Evolutionary conservation across 2,329 filamentous ascomycete species (phyloP).

Genomic region (Arthroderma sp.): DNA sequence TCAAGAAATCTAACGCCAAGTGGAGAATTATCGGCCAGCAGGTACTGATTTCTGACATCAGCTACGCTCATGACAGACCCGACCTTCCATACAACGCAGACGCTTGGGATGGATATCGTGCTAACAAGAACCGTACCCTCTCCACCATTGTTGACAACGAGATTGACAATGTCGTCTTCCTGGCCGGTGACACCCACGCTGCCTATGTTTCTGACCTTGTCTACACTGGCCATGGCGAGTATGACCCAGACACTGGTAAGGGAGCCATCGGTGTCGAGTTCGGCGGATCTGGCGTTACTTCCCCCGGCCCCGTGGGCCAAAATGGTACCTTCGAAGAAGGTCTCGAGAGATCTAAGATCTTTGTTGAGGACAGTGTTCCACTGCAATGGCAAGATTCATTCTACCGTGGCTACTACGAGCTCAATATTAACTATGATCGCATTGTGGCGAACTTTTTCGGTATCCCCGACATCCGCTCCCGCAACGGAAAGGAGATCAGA

Average conservation of each 20-base stretch:
- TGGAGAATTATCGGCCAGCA: constrained; percentile 53
- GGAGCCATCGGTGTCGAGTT: constrained; percentile 51
- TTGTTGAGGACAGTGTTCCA: constrained; percentile 44
- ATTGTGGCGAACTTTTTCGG: constrained; percentile 53
- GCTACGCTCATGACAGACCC: constrained; percentile 17
- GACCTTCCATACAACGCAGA: constrained; percentile 39
- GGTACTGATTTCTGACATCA: constrained; percentile 17
- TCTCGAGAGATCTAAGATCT: constrained; percentile 33
- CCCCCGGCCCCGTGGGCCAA: constrained; percentile 44
- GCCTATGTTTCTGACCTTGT: constrained; percentile 50
- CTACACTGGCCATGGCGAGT: constrained; percentile 41
- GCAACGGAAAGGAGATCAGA: constrained; percentile 4
- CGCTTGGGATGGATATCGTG: constrained; percentile 52
- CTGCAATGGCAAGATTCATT: constrained; percentile 62
- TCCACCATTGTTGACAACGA: constrained; percentile 52
- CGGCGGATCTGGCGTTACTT: constrained; percentile 54
- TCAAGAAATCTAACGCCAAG: constrained; percentile 48
- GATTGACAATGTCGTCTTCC: constrained; percentile 60
- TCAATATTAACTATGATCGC: constrained; percentile 44
- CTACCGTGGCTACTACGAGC: constrained; percentile 60
- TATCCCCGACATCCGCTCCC: constrained; percentile 6
- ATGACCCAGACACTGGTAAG: constrained; percentile 40
- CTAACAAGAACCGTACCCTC: constrained; percentile 59
- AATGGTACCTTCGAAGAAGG: constrained; percentile 43
- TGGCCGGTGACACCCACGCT: constrained; percentile 57